Conservation (phyloP, 768 basidiomycete genomes). For the Suillus paluster region DNA sequence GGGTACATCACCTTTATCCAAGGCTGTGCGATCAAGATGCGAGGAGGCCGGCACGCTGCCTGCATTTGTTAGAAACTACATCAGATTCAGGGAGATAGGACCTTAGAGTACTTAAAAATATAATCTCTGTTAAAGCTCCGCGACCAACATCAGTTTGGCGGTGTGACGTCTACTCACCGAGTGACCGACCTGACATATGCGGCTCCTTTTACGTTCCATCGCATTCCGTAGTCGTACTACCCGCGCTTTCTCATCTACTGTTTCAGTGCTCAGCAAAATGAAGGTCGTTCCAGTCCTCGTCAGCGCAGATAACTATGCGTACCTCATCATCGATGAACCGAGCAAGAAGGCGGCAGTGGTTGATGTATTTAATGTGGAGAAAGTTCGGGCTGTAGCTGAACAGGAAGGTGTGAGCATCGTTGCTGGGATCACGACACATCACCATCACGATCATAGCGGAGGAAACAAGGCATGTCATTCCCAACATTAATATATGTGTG, state of each 20-base stretch:
- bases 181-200: conserved; percentile 1
- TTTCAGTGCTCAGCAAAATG: conserved; percentile 48
- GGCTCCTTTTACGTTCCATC: conserved; percentile 9
- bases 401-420: conserved; percentile 66
- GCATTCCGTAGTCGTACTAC: conserved; percentile 7
- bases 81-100: not conserved
- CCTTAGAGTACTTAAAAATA: no score
- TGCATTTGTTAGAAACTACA: not conserved
- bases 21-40: conserved; percentile 3
- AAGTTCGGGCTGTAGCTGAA: conserved; percentile 66
- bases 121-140: not conserved
- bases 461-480: conserved; percentile 69
- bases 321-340: conserved; percentile 73
- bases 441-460: conserved; percentile 88
- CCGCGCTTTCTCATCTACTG: conserved; percentile 22
- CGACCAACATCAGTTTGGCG: conserved; percentile 11
- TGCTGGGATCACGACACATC: conserved; percentile 87
- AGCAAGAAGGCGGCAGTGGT: conserved; percentile 75
- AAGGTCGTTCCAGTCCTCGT: conserved; percentile 80
- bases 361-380: conserved; percentile 79
- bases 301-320: conserved; percentile 84
- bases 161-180: conserved; percentile 10
- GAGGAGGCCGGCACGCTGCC: not conserved
- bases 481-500: not conserved
- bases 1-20: conserved; percentile 1